These are phyloP conservation scores for Acorus calamus DNA, from an alignment of 106 monocot species.

Conservation along the genomic window DNA sequence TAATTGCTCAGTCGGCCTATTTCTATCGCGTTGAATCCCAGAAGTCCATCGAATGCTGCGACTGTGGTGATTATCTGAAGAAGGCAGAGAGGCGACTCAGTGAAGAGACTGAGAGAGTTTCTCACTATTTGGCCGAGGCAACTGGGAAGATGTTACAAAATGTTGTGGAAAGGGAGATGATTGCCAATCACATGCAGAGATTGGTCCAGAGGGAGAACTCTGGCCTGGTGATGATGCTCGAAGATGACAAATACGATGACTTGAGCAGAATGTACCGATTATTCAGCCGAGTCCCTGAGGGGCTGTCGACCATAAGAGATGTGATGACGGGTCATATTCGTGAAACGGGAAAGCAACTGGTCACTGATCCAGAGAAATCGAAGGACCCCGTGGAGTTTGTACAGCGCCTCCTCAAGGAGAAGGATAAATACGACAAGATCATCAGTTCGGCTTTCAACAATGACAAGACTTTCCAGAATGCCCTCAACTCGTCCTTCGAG, in stretches of 20 bases:
- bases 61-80: slow-evolving; percentile 80
- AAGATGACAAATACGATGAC: slow-evolving; percentile 88
- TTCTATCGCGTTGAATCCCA: slow-evolving; percentile 87
- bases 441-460: slow-evolving; percentile 68
- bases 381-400: slow-evolving; percentile 96
- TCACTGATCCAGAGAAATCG: slow-evolving; percentile 73
- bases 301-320: slow-evolving; percentile 65
- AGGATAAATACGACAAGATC: slow-evolving; percentile 92
- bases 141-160: slow-evolving; percentile 65
- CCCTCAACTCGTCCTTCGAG: slow-evolving; percentile 87
- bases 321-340: slow-evolving; percentile 82
- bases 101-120: slow-evolving; percentile 90
- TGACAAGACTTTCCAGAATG: slow-evolving; percentile 95
- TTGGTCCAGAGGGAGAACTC: slow-evolving; percentile 94
- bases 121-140: slow-evolving; percentile 62
- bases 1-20: slow-evolving; percentile 65
- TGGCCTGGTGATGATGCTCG: slow-evolving; percentile 86
- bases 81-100: slow-evolving; percentile 80
- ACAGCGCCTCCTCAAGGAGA: slow-evolving; percentile 68
- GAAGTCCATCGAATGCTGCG: slow-evolving; percentile 73
- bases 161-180: slow-evolving; percentile 93
- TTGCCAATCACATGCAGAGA: slow-evolving; percentile 91
- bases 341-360: slow-evolving; percentile 74
- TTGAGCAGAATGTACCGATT: slow-evolving; percentile 77
- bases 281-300: slow-evolving; percentile 72